Evolutionary conservation across 2,329 filamentous ascomycete species (phyloP), one percentile per base, ranked within the genome.

Genomic region (Chaetomiaceae sp.): DNA sequence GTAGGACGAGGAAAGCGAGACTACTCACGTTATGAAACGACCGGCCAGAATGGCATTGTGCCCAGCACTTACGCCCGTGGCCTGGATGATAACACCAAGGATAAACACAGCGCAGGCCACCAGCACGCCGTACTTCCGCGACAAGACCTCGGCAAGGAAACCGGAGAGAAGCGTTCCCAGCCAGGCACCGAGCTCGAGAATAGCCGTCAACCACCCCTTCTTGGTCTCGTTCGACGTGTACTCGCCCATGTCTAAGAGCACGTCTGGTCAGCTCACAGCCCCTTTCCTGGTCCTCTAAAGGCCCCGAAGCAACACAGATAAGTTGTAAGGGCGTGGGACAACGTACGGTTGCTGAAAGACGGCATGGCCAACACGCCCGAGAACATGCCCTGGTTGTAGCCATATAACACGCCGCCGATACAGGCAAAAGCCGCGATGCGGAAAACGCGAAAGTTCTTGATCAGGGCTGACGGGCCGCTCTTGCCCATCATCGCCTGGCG

Each of bases 311-410:
- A n/a, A n/a, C n/a, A n/a, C n/a, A n/a, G n/a, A n/a, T n/a, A n/a
- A n/a, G n/a, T n/a, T n/a, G n/a, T n/a, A 39, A 16, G 2, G 20
- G 10, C 3, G 34, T 13, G 19, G 27, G 12, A 27, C 34, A 7
- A 66, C 76, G 57, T 60, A 78, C 76, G 76, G 43, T 65, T 60
- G 55, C 75, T 68, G 53, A 82, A 82, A 4, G 76, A 60, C 1
- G 70, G 70, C 78, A 82, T 82, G 14, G 73, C 73, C 8, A 82
- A 65, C 7, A 90, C 79, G 20, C 86, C 85, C n/a, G 80, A 81
- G 68, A 88, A 87, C 68, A 88, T 84, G 58, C 86, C 86, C 64
- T 88, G 83, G 62, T 89, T 88, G 68, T 88, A 89, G 17, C 86
- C 84, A 64, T 87, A 81, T 1, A 82, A 67, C 2, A 82, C 69